Percentiles rank a stretch among this genome's conserved stretches.
phyloP scores from a whole-genome alignment of 2,329 filamentous ascomycete genomes.

The Ceratocystis diversiconidia region DNA sequence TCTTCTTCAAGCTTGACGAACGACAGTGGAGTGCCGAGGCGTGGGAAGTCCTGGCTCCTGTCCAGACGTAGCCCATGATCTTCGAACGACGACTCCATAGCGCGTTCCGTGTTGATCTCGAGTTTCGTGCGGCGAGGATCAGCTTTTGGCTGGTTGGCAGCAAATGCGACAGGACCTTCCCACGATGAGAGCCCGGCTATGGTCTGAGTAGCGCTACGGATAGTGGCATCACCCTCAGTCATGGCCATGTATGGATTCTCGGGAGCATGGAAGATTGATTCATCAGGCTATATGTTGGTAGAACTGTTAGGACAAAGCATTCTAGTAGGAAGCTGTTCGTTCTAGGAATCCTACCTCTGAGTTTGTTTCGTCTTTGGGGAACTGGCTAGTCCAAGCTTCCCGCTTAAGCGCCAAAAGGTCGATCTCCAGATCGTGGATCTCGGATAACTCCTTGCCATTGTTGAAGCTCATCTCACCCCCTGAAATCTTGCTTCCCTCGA shows the following conservation, averaged over 20 bases:
- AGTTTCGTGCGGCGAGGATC: constrained; percentile 8
- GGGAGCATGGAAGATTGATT: not conserved
- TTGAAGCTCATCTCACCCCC: not conserved
- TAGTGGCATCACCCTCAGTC: constrained; percentile 1
- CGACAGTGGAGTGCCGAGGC: not conserved
- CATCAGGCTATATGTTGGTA: not conserved
- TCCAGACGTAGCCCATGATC: constrained; percentile 5
- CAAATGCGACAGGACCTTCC: not conserved
- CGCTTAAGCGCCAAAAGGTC: not conserved
- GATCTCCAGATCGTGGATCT: not conserved
- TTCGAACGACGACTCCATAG: constrained; percentile 6
- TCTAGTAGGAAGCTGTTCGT: not conserved
- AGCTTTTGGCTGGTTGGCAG: not conserved
- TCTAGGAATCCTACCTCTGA: not conserved
- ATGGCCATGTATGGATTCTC: not conserved
- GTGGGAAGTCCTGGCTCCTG: constrained; percentile 4
- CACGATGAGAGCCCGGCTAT: constrained; percentile 2
- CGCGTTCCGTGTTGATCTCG: constrained; percentile 4
- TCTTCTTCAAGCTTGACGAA: not conserved
- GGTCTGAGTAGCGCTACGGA: constrained; percentile 2
- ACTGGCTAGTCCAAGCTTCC: not conserved
- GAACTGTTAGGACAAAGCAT: not conserved
- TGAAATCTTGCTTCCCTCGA: not conserved
- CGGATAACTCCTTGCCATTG: not conserved
- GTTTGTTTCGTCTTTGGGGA: not conserved